phyloP scores from a whole-genome alignment of 2,329 filamentous ascomycete genomes.

The Exophiala spinifera region DNA sequence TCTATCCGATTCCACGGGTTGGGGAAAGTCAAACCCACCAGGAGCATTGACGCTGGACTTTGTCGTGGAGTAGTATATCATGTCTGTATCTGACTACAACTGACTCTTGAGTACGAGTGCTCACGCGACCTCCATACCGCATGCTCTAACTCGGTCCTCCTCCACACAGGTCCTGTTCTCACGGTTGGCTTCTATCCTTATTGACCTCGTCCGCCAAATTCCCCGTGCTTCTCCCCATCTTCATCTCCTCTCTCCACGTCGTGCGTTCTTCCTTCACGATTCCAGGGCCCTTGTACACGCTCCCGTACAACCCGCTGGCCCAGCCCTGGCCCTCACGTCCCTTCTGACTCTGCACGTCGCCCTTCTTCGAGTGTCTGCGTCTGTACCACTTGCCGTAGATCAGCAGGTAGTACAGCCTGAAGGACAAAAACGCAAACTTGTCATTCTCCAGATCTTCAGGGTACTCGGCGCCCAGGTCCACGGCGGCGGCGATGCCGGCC shows the following conservation, averaged over 20 bases:
- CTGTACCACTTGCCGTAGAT: constrained; percentile 61
- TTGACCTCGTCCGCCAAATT: constrained; percentile 17
- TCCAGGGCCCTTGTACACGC: constrained; percentile 59
- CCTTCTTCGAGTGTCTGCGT: constrained; percentile 6
- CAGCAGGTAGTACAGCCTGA: constrained; percentile 60
- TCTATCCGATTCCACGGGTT: no score
- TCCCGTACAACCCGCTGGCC: constrained; percentile 58
- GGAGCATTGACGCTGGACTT: no score
- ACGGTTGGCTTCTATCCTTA: constrained; percentile 23
- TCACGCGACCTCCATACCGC: no score
- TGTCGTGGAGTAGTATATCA: no score
- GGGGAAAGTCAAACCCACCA: no score
- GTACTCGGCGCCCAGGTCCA: constrained; percentile 65
- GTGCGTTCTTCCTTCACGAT: constrained; percentile 52
- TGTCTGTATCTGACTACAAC: no score
- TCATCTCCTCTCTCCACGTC: constrained; percentile 52
- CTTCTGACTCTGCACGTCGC: constrained; percentile 31
- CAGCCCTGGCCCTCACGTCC: constrained; percentile 49
- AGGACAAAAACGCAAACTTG: constrained; percentile 58
- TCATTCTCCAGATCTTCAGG: constrained; percentile 61
- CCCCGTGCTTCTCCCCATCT: constrained; percentile 21
- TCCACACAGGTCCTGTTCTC: not conserved
- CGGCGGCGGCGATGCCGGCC: constrained; percentile 67
- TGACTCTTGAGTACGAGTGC: no score
- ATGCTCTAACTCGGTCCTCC: no score